Percentiles rank a stretch among this genome's conserved stretches.
Conservation (phyloP, 768 basidiomycete species). For the Rhodosporidiobolus odoratus region DNA sequence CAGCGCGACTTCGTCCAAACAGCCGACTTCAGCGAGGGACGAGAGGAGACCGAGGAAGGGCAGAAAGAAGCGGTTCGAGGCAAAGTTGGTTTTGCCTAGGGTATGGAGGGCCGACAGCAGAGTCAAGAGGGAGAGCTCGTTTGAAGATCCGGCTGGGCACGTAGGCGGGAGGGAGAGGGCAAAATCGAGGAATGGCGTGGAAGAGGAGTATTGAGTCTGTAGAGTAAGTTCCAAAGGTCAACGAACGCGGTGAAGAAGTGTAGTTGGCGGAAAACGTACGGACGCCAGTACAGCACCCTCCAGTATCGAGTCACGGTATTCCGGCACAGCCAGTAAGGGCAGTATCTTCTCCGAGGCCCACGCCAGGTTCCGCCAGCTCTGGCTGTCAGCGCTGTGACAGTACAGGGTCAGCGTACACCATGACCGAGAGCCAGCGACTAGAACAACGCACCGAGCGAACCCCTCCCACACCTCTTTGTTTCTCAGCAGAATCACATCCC, state of each 20-base stretch:
- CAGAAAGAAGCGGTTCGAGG: constrained; percentile 68
- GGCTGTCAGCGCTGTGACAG: constrained; percentile 52
- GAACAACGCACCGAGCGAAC: constrained; percentile 51
- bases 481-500: neutral
- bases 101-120: constrained; percentile 59
- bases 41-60: constrained; percentile 74
- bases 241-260: constrained; percentile 21
- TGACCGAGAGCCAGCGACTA: rapidly evolving
- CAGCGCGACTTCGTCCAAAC: constrained; percentile 46
- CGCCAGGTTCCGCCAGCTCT: constrained; percentile 12
- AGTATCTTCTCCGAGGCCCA: constrained; percentile 25
- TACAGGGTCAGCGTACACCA: constrained; percentile 49
- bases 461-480: constrained; percentile 44
- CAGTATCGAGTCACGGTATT: constrained; percentile 21
- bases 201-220: constrained; percentile 41
- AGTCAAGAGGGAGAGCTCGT: constrained; percentile 46
- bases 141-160: constrained; percentile 58
- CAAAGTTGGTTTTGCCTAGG: constrained; percentile 55
- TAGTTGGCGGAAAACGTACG: constrained; percentile 2
- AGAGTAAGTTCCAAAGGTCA: neutral
- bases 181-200: constrained; percentile 44
- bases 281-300: constrained; percentile 23
- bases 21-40: constrained; percentile 65
- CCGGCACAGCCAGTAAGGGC: constrained; percentile 12
- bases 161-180: constrained; percentile 60